Evolutionary conservation across 352 stramenopile genomes (phyloP).

Genomic region (Phytophthora tubulina): DNA sequence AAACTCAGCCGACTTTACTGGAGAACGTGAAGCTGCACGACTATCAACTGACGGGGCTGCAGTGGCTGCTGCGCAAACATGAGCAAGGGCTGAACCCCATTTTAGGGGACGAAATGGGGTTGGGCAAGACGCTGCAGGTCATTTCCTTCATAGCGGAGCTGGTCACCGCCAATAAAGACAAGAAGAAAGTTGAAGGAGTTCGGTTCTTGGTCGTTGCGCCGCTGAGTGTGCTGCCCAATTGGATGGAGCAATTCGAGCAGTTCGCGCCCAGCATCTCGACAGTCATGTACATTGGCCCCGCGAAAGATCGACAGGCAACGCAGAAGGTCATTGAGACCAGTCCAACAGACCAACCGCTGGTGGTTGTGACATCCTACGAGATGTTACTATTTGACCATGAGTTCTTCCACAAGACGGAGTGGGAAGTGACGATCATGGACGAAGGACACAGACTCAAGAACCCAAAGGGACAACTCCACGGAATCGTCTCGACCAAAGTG

Average conservation of each 20-base stretch:
- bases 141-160: slow-evolving; percentile 76
- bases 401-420: slow-evolving; percentile 61
- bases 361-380: slow-evolving; percentile 84
- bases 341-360: slow-evolving; percentile 38
- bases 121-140: slow-evolving; percentile 86
- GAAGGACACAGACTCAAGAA: slow-evolving; percentile 94
- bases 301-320: slow-evolving; percentile 52
- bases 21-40: slow-evolving; percentile 71
- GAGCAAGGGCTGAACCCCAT: slow-evolving; percentile 77
- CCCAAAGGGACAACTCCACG: slow-evolving; percentile 61
- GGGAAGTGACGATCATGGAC: slow-evolving; percentile 83
- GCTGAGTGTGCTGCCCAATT: slow-evolving; percentile 86
- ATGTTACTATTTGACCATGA: slow-evolving; percentile 67
- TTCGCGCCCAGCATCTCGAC: slow-evolving; percentile 68
- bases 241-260: slow-evolving; percentile 81
- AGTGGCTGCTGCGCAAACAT: slow-evolving; percentile 72
- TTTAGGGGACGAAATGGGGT: slow-evolving; percentile 85
- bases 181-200: slow-evolving; percentile 11
- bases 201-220: slow-evolving; percentile 73
- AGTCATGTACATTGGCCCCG: slow-evolving; percentile 64
- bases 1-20: slow-evolving; percentile 47
- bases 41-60: slow-evolving; percentile 75
- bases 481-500: slow-evolving; percentile 53
- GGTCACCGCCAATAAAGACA: slow-evolving; percentile 25
- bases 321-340: slow-evolving; percentile 35